Percentiles rank a stretch among this genome's conserved stretches.
Evolutionary conservation across 2,329 filamentous ascomycete species (phyloP).

Genomic region (Botrytis fragariae): DNA sequence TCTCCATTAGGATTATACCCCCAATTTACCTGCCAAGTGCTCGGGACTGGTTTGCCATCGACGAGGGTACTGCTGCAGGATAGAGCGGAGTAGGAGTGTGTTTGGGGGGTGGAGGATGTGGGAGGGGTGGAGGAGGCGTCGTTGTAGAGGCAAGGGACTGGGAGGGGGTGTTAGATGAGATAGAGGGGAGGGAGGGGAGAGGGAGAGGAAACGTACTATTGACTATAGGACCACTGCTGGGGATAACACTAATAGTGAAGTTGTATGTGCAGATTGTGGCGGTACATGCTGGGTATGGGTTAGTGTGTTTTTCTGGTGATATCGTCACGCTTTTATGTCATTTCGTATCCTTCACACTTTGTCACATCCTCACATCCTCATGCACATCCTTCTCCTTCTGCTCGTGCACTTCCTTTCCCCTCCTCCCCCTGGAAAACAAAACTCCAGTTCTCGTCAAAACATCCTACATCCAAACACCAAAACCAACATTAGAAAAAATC

Average conservation of each 20-base stretch:
- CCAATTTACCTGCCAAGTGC: conserved; percentile 22
- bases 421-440: not conserved
- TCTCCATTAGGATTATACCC: conserved; percentile 21
- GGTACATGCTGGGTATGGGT: not conserved
- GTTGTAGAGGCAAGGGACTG: not conserved
- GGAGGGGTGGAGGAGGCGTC: not conserved
- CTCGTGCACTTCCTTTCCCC: rapidly evolving
- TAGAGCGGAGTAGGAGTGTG: conserved; percentile 1
- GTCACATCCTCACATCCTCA: not conserved
- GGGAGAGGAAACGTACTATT: not conserved
- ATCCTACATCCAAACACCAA: not conserved
- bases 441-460: not conserved
- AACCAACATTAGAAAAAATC: not conserved
- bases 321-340: too few species aligned
- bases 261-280: conserved; percentile 8
- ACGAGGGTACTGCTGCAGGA: not conserved
- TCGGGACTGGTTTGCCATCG: not conserved
- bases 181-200: too few species aligned
- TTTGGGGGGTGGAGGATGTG: not conserved
- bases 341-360: not conserved
- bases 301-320: not conserved
- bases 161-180: not conserved
- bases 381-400: not conserved
- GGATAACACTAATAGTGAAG: conserved; percentile 9
- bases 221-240: not conserved